These are phyloP conservation scores for Liriodendron chinense DNA, from an alignment of 164 flowering plant genomes.

Conservation along the genomic window DNA sequence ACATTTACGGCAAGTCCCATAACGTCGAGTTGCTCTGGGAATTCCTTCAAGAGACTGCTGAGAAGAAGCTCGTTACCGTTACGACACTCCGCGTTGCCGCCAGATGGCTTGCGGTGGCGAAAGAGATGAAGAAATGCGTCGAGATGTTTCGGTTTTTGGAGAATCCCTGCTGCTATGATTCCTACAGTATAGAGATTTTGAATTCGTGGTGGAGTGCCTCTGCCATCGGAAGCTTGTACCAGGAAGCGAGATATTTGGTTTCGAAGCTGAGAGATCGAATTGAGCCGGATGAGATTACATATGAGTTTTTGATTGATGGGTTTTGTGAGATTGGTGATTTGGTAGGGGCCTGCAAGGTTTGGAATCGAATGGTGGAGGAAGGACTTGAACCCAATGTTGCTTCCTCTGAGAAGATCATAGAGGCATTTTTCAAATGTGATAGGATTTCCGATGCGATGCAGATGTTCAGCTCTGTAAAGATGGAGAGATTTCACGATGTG, in stretches of 20 bases:
- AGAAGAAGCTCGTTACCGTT: conserved; percentile 39
- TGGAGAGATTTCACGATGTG: conserved; percentile 39
- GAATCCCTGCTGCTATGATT: conserved; percentile 29
- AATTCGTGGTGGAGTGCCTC: conserved; percentile 58
- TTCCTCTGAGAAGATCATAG: conserved; percentile 58
- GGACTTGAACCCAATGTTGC: conserved; percentile 56
- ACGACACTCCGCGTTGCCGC: conserved; percentile 57
- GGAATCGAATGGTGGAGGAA: conserved; percentile 80
- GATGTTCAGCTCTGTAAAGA: conserved; percentile 53
- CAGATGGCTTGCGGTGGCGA: conserved; percentile 53
- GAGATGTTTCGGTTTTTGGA: conserved; percentile 81
- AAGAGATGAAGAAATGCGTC: conserved; percentile 82
- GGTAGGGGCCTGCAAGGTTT: conserved; percentile 74
- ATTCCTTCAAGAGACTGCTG: conserved; percentile 37
- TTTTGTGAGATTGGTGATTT: conserved; percentile 71
- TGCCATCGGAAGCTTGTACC: conserved; percentile 53
- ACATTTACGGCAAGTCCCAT: conserved; percentile 55
- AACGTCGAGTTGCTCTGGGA: conserved; percentile 76
- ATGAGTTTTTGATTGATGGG: conserved; percentile 55
- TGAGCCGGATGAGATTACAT: conserved; percentile 51
- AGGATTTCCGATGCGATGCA: conserved; percentile 57
- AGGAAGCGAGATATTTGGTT: conserved; percentile 67
- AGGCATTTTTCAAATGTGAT: conserved; percentile 64
- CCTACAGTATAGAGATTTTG: conserved; percentile 49
- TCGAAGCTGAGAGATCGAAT: conserved; percentile 53